Conservation (phyloP, 257 asterid species). For the Rauvolfia tetraphylla region DNA sequence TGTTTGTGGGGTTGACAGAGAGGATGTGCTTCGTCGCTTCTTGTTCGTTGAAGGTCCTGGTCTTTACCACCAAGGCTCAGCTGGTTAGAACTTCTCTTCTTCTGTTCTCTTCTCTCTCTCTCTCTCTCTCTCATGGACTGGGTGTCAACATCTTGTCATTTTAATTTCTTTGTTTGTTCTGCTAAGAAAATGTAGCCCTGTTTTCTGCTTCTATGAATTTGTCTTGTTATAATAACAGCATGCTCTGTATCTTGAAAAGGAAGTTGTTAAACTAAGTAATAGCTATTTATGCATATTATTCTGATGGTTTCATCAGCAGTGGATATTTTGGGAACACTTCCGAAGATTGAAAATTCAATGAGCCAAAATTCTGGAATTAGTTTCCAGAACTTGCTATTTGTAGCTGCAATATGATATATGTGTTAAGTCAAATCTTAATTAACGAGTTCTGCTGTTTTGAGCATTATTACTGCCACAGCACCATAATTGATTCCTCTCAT, state of each 20-base stretch:
- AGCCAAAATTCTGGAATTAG: neutral
- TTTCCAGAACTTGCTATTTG: neutral
- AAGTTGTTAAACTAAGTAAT: neutral
- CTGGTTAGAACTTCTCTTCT: slow-evolving; percentile 43
- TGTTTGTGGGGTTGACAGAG: slow-evolving; percentile 51
- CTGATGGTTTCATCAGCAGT: neutral
- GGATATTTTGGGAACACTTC: neutral
- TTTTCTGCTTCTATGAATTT: neutral
- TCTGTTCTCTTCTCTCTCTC: neutral
- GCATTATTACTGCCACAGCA: neutral
- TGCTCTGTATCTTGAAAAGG: neutral
- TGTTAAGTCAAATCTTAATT: too few species aligned
- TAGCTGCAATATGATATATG: neutral
- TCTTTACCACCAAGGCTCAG: slow-evolving; percentile 79
- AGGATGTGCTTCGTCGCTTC: slow-evolving; percentile 75
- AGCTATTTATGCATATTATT: neutral
- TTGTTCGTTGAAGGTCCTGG: slow-evolving; percentile 82
- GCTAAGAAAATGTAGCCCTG: neutral
- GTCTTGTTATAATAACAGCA: neutral
- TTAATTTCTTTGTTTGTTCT: neutral
- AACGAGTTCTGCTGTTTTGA: too few species aligned
- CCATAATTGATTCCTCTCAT: neutral
- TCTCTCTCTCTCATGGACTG: neutral
- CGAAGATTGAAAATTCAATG: neutral
- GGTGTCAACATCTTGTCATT: neutral